phyloP scores from a whole-genome alignment of 306 rosid genomes.

The Mucuna pruriens region DNA sequence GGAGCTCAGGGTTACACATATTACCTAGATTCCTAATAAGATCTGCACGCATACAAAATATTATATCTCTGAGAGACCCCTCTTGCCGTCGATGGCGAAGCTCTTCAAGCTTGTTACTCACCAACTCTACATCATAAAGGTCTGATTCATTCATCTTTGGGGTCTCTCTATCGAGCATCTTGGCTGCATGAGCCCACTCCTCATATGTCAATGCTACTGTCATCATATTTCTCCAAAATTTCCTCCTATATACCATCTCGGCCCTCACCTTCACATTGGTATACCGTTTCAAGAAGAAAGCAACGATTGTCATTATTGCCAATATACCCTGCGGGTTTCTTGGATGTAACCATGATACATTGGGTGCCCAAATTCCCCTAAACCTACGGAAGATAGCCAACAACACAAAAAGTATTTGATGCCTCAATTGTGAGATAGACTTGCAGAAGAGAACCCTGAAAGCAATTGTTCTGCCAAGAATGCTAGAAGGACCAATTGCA shows the following conservation, averaged over 20 bases:
- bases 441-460: constrained; percentile 79
- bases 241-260: constrained; percentile 78
- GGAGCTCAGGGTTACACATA: constrained; percentile 85
- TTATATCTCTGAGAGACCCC: constrained; percentile 74
- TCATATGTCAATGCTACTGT: constrained; percentile 79
- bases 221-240: constrained; percentile 93
- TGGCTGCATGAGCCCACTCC: constrained; percentile 97
- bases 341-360: constrained; percentile 76
- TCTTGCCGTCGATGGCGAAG: constrained; percentile 76
- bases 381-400: constrained; percentile 48
- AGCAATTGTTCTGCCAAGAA: constrained; percentile 78
- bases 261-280: constrained; percentile 74
- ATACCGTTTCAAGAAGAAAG: constrained; percentile 74
- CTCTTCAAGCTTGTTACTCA: constrained; percentile 78
- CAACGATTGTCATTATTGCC: constrained; percentile 79
- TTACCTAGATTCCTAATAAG: constrained; percentile 84
- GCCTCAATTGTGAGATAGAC: constrained; percentile 72
- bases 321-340: constrained; percentile 84
- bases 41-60: constrained; percentile 87
- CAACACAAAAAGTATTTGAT: constrained; percentile 49
- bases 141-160: constrained; percentile 73
- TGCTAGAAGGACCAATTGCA: constrained; percentile 81
- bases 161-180: constrained; percentile 88
- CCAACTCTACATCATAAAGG: constrained; percentile 76
- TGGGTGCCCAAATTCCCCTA: constrained; percentile 52